phyloP scores from a whole-genome alignment of 2,329 filamentous ascomycete genomes.

The Aspergillus transmontanensis region DNA sequence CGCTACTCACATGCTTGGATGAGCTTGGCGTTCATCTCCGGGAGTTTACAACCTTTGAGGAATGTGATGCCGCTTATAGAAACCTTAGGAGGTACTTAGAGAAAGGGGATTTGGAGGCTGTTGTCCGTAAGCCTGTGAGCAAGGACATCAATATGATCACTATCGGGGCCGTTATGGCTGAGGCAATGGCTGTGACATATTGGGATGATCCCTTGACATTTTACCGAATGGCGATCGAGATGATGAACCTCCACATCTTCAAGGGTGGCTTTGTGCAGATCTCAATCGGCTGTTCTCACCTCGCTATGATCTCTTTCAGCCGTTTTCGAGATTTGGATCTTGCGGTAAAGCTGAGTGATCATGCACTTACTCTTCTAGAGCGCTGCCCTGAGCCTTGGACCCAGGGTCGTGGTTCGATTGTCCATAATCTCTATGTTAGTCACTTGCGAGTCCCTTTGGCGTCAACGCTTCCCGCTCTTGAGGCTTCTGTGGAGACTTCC shows the following conservation, averaged over 20 bases:
- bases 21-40: slow-evolving; percentile 70
- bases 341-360: slow-evolving; percentile 56
- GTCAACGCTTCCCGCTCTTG: slow-evolving; percentile 55
- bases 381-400: slow-evolving; percentile 57
- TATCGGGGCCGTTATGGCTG: slow-evolving; percentile 58
- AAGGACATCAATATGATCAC: slow-evolving; percentile 47
- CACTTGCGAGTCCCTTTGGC: slow-evolving; percentile 58
- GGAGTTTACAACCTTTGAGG: slow-evolving; percentile 68
- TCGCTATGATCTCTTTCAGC: slow-evolving; percentile 58
- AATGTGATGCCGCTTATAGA: slow-evolving; percentile 76
- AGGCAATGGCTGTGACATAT: slow-evolving; percentile 60
- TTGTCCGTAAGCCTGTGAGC: slow-evolving; percentile 44
- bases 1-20: slow-evolving; percentile 69
- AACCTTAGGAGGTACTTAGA: slow-evolving; percentile 62
- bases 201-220: slow-evolving; percentile 64
- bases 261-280: slow-evolving; percentile 59
- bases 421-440: slow-evolving; percentile 64
- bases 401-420: slow-evolving; percentile 57
- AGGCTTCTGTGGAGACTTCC: slow-evolving; percentile 58
- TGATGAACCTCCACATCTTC: slow-evolving; percentile 59
- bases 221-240: slow-evolving; percentile 61
- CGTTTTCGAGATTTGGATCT: slow-evolving; percentile 61
- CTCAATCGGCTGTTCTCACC: slow-evolving; percentile 60
- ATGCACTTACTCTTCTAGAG: slow-evolving; percentile 56
- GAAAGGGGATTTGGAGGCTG: slow-evolving; percentile 53